phyloP scores from a whole-genome alignment of 139 green algal species.

The Chlorella sp. region DNA sequence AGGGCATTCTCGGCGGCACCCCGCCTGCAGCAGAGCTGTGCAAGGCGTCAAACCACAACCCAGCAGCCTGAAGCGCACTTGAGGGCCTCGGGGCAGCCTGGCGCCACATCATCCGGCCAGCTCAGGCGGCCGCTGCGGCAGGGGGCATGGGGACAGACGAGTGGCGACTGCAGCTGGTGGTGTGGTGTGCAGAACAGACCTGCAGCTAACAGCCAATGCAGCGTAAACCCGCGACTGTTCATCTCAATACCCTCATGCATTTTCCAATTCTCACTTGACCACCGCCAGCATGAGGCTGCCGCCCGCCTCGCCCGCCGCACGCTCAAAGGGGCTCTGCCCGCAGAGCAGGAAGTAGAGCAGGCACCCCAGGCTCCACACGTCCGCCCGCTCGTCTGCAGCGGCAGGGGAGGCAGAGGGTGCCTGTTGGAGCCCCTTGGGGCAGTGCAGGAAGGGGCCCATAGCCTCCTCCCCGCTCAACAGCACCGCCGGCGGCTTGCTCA shows the following conservation, averaged over 20 bases:
- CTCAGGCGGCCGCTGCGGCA: conserved; percentile 38
- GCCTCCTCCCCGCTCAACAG: no score
- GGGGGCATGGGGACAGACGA: background rate
- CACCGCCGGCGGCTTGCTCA: no score
- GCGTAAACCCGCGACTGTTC: no score
- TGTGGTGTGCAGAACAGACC: no score
- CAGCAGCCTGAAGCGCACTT: conserved; percentile 28
- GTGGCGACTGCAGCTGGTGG: no score
- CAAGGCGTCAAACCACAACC: background rate
- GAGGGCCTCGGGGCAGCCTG: background rate
- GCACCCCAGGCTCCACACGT: conserved; percentile 90
- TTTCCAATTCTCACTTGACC: conserved; percentile 74
- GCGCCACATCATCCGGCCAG: conserved; percentile 38
- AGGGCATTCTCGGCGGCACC: no score
- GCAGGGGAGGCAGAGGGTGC: no score
- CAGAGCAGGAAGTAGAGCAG: conserved; percentile 84
- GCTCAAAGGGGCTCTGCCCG: conserved; percentile 84
- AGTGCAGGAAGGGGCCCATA: no score
- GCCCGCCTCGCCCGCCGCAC: conserved; percentile 69
- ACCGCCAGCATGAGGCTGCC: conserved; percentile 86
- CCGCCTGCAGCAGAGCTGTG: no score
- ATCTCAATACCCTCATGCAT: no score
- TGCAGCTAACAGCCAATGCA: no score
- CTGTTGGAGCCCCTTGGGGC: no score
- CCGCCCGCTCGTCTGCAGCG: conserved; percentile 53